A percentile compares a stretch with the other conserved stretches of the same genome.
Evolutionary conservation across 2,329 filamentous ascomycete species (phyloP).

Genomic region (Xylariaceae sp.): DNA sequence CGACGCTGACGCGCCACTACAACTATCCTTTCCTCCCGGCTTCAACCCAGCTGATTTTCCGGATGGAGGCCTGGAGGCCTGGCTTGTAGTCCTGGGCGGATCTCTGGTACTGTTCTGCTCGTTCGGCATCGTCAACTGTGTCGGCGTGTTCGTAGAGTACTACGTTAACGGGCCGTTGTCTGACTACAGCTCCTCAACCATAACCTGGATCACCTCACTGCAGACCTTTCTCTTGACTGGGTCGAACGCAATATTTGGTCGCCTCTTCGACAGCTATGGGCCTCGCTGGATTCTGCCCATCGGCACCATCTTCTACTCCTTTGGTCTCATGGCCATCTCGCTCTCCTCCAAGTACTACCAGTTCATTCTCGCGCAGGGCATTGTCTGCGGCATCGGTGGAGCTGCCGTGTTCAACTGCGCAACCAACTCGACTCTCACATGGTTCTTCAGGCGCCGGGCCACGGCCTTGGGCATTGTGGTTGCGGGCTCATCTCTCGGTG

Average conservation of each 20-base stretch:
- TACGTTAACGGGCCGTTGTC: constrained; percentile 56
- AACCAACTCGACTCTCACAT: constrained; percentile 24
- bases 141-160: constrained; percentile 63
- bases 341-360: constrained; percentile 51
- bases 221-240: constrained; percentile 54
- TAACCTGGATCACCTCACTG: constrained; percentile 64
- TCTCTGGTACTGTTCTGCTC: constrained; percentile 44
- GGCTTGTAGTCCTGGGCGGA: constrained; percentile 28
- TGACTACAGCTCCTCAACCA: constrained; percentile 53
- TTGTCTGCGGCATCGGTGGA: constrained; percentile 43
- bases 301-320: constrained; percentile 59
- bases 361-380: constrained; percentile 47
- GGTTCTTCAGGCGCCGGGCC: constrained; percentile 25
- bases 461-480: constrained; percentile 36
- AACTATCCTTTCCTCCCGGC: constrained; percentile 36
- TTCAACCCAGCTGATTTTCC: constrained; percentile 60
- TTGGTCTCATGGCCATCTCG: constrained; percentile 67
- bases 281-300: constrained; percentile 49
- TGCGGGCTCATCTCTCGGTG: constrained; percentile 56
- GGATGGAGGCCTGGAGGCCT: constrained; percentile 61
- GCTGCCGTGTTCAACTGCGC: constrained; percentile 28
- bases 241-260: constrained; percentile 45
- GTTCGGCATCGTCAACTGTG: constrained; percentile 48
- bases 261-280: constrained; percentile 29
- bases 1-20: constrained; percentile 13